Conservation (phyloP, 768 basidiomycete genomes). For the Amanita polypyramis region DNA sequence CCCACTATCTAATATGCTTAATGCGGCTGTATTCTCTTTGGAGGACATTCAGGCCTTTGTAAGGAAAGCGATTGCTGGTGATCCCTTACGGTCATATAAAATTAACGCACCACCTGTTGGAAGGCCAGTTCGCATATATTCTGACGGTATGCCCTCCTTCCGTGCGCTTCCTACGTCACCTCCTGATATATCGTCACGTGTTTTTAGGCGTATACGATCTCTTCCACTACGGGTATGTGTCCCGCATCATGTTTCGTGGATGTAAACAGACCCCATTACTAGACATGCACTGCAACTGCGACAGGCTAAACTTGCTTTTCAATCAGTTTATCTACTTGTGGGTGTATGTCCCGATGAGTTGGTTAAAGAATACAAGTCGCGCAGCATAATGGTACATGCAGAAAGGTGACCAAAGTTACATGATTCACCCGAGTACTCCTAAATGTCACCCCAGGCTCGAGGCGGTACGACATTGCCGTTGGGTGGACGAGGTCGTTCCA, state of each 20-base stretch:
- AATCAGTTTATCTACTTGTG: conserved; percentile 79
- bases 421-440: background rate
- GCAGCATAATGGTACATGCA: conserved; percentile 77
- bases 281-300: conserved; percentile 94
- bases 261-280: conserved; percentile 5
- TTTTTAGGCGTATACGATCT: conserved; percentile 90
- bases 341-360: conserved; percentile 91
- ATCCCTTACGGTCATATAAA: conserved; percentile 56
- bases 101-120: conserved; percentile 78
- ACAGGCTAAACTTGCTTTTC: conserved; percentile 92
- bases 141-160: conserved; percentile 61
- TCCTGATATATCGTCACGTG: background rate
- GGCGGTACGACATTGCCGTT: conserved; percentile 88
- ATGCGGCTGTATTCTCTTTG: conserved; percentile 55
- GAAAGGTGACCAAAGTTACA: conserved; percentile 29
- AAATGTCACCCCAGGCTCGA: conserved; percentile 46
- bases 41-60: conserved; percentile 80
- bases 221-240: conserved; percentile 84
- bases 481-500: conserved; percentile 91
- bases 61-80: conserved; percentile 64
- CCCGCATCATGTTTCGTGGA: conserved; percentile 1
- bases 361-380: conserved; percentile 69
- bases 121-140: conserved; percentile 83
- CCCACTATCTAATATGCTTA: conserved; percentile 31
- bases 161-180: conserved; percentile 17